phyloP scores from a whole-genome alignment of 192 early-diverging fungal genomes.

The Backusella macrospora region DNA sequence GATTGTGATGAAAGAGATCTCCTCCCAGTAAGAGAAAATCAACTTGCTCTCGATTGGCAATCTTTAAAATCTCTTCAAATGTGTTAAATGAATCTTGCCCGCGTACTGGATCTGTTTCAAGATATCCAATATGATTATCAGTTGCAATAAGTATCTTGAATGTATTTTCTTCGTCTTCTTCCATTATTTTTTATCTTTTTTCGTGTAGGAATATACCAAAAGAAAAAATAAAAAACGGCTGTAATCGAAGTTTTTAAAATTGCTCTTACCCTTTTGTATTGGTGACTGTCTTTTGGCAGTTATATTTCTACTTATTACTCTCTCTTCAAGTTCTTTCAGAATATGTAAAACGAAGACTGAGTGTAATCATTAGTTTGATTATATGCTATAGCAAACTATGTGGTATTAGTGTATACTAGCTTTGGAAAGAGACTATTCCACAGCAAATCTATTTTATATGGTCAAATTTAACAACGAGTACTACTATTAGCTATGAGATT shows the following conservation, averaged over 20 bases:
- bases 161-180: conserved; percentile 32
- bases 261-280: neutral
- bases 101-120: conserved; percentile 88
- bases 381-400: too few species aligned
- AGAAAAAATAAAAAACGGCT: neutral
- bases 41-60: conserved; percentile 70
- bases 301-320: too few species aligned
- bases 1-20: conserved; percentile 96
- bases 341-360: too few species aligned
- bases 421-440: too few species aligned
- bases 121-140: conserved; percentile 93
- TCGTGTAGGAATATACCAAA: neutral
- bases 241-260: neutral
- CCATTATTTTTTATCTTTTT: neutral
- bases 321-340: too few species aligned
- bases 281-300: neutral
- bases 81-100: conserved; percentile 82
- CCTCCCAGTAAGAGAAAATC: conserved; percentile 94
- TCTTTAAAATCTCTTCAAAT: conserved; percentile 87
- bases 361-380: too few species aligned
- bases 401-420: too few species aligned
- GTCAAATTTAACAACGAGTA: too few species aligned
- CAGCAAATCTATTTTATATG: too few species aligned
- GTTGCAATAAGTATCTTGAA: conserved; percentile 81
- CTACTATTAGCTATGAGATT: too few species aligned